Conservation (phyloP, 495 filamentous ascomycete genomes). For the Niebla homalea region DNA sequence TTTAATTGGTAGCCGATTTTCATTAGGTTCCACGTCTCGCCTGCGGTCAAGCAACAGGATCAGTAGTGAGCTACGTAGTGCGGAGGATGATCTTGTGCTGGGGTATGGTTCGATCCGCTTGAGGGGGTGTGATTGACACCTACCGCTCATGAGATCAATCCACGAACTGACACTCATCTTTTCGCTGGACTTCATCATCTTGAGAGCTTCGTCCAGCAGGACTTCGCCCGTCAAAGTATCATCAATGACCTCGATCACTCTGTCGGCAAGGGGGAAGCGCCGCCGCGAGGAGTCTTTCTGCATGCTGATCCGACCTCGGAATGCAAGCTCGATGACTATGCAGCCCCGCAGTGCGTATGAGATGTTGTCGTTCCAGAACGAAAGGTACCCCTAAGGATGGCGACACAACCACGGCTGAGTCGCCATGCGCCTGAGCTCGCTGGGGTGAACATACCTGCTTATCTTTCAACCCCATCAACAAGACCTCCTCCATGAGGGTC, state of each 20-base stretch:
- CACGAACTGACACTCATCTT: slow-evolving; percentile 98
- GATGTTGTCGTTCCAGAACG: slow-evolving; percentile 99
- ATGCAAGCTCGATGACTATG: slow-evolving; percentile 93
- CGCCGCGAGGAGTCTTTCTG: slow-evolving; percentile 88
- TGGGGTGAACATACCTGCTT: slow-evolving; percentile 60
- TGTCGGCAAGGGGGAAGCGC: slow-evolving; percentile 83
- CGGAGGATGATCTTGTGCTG: too few species aligned
- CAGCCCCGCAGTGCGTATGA: slow-evolving; percentile 94
- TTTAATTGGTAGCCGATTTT: slow-evolving; percentile 99
- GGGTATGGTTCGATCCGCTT: neutral
- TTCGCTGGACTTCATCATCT: slow-evolving; percentile 99
- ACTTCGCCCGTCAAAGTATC: slow-evolving; percentile 96
- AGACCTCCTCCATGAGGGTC: slow-evolving; percentile 95
- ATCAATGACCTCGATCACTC: slow-evolving; percentile 91
- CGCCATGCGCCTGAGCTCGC: neutral
- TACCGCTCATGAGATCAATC: slow-evolving; percentile 98
- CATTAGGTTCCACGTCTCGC: slow-evolving; percentile 99
- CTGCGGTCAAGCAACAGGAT: slow-evolving; percentile 33
- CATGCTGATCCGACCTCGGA: slow-evolving; percentile 95
- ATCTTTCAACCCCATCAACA: slow-evolving; percentile 90
- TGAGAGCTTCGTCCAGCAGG: slow-evolving; percentile 91
- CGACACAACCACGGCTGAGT: slow-evolving; percentile 11
- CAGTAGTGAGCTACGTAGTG: slow-evolving; percentile 4
- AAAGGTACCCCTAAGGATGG: slow-evolving; percentile 70
- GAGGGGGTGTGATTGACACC: slow-evolving; percentile 7